Evolutionary conservation across 2,329 filamentous ascomycete genomes (phyloP), one percentile per base, ranked within the genome.

Genomic region (Hymenotorrendiella dingleyae): DNA sequence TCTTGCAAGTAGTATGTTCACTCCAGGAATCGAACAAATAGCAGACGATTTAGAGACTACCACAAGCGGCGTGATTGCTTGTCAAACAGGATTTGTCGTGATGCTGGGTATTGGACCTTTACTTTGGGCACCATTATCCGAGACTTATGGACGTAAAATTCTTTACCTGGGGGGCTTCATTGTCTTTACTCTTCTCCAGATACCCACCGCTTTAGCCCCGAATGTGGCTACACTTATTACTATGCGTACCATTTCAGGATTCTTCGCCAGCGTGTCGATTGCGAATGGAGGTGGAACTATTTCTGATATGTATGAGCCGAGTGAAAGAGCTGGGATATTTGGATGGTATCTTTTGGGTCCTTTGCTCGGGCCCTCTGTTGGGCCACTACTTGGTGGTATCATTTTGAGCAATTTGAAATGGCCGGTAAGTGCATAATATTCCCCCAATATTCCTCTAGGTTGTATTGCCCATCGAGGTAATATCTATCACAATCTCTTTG

Each of bases 141-240:
- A 57, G 52, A 52, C 55, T 28, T 53, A 54, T 45, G 51, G 50
- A 4, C 38, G 51, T 14, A 53, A 49, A 29, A 20, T 34, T 1
- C 26, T 53, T n/a, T 53, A 51, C 37, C 12, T 49, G 52, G 64
- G 16, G 55, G 79, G 37, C 65, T 80, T 55, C 19, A 42, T 43
- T 1, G 37, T 48, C 4, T 54, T 54, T 28, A 48, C 52, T 16
- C 22, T 58, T 4, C 71, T 74, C 36, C 76, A 76, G 34, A 71
- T 86, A 49, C 81, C 76, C 0, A 83, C 80, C 45, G 83, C 78
- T 1, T 64, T 84, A 4, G 69, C 78, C 0, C 73, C 74, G 1
- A 70, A 67, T 43, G 58, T 72, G 6, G 60, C 61, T 0, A 62
- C 64, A 8, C 58, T 71, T 5, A 64, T 73, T 29, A 60, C 58